Conservation (phyloP, 495 filamentous ascomycete species). For the Xylaria palmicola region DNA sequence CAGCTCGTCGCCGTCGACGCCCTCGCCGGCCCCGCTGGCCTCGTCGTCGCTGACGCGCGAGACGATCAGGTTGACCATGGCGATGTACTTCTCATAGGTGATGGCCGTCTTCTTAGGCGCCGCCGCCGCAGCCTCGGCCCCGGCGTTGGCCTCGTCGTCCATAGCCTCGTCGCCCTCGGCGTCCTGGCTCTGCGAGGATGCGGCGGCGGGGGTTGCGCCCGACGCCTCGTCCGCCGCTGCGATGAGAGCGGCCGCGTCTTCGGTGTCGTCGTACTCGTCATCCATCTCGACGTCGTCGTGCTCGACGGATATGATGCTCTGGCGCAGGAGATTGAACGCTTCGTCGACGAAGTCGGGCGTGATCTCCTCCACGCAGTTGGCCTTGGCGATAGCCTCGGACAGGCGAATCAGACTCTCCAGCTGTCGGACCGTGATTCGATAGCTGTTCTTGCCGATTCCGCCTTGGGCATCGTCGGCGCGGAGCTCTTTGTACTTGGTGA, state of each 20-base stretch:
- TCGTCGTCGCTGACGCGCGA: constrained; percentile 69
- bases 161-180: constrained; percentile 71
- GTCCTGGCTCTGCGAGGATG: constrained; percentile 33
- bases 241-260: constrained; percentile 36
- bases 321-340: constrained; percentile 82
- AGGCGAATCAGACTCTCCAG: constrained; percentile 93
- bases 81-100: constrained; percentile 92
- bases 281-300: constrained; percentile 98
- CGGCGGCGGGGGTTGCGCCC: constrained; percentile 19
- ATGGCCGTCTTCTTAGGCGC: constrained; percentile 75
- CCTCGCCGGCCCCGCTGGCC: constrained; percentile 73
- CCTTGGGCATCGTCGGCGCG: constrained; percentile 92
- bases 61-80: constrained; percentile 82
- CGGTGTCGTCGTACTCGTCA: constrained; percentile 61
- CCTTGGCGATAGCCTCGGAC: constrained; percentile 93
- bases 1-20: constrained; percentile 84
- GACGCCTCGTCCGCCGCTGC: constrained; percentile 47
- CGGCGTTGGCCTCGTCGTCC: constrained; percentile 54
- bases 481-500: constrained; percentile 95
- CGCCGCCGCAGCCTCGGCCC: constrained; percentile 44
- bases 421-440: constrained; percentile 95
- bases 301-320: constrained; percentile 96
- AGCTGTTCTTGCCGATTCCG: constrained; percentile 86
- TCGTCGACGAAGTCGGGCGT: constrained; percentile 82
- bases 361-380: constrained; percentile 93